Conservation (phyloP, 768 basidiomycete species). For the Tremella yokohamensis region DNA sequence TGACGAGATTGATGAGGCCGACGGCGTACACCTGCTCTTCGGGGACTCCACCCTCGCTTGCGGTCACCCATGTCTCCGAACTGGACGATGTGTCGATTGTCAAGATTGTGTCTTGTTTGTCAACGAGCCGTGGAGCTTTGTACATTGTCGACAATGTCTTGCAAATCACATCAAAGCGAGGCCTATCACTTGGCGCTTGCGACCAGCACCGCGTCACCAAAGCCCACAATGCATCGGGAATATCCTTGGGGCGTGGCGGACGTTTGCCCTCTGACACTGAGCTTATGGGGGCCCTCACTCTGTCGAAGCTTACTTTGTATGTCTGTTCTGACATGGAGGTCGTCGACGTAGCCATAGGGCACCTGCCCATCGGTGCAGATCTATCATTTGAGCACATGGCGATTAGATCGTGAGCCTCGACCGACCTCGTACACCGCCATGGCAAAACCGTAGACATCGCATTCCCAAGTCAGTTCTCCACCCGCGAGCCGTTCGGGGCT, state of each 20-base stretch:
- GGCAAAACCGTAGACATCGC: conserved; percentile 68
- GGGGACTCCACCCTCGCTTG: conserved; percentile 1
- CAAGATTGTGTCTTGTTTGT: conserved; percentile 1
- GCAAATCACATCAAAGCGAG: conserved; percentile 24
- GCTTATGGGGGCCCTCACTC: background rate
- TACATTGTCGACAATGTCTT: conserved; percentile 18
- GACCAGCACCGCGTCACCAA: conserved; percentile 32
- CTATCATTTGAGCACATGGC: conserved; percentile 6
- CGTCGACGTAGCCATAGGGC: conserved; percentile 33
- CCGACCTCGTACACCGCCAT: conserved; percentile 64
- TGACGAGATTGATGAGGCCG: background rate
- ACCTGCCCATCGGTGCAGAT: conserved; percentile 12
- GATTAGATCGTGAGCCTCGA: conserved; percentile 49
- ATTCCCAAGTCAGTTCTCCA: conserved; percentile 56
- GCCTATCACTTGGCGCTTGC: conserved; percentile 24
- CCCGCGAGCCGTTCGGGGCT: conserved; percentile 66
- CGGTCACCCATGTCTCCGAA: conserved; percentile 7
- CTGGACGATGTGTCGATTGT: conserved; percentile 1
- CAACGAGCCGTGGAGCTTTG: background rate
- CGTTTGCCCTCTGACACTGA: conserved; percentile 15
- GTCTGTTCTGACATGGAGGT: conserved; percentile 55
- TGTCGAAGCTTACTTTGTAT: conserved; percentile 21
- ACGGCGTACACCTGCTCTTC: conserved; percentile 9
- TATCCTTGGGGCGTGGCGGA: conserved; percentile 20
- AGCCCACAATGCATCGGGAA: conserved; percentile 19